phyloP scores from a whole-genome alignment of 495 filamentous ascomycete species.

The Penicillium cinerascens region DNA sequence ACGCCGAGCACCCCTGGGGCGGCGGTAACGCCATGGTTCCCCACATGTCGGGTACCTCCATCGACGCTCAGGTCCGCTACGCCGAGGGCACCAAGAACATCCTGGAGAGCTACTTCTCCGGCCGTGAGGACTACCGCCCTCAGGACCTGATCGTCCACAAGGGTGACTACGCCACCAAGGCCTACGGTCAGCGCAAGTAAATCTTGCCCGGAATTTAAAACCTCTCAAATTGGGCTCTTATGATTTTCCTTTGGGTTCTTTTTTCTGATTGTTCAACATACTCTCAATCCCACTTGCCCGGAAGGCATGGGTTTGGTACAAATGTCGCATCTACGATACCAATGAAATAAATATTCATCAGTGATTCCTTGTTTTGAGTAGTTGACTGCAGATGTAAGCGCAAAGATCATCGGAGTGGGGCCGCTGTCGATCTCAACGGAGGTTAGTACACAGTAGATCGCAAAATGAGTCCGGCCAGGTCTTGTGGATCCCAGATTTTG shows the following conservation, averaged over 20 bases:
- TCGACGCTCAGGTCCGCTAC: slow-evolving; percentile 96
- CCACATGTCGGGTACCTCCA: slow-evolving; percentile 96
- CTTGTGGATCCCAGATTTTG: not conserved
- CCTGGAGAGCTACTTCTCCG: slow-evolving; percentile 84
- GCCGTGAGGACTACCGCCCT: slow-evolving; percentile 78
- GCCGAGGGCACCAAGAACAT: slow-evolving; percentile 86
- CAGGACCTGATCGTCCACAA: slow-evolving; percentile 90
- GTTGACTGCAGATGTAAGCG: not conserved
- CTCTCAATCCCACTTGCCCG: slow-evolving; percentile 7
- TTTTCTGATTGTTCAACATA: slow-evolving; percentile 11
- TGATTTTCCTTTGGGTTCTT: slow-evolving; percentile 4
- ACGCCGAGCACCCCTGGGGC: slow-evolving; percentile 89
- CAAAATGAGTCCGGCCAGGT: not conserved
- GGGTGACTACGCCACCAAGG: slow-evolving; percentile 94
- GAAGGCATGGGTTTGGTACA: slow-evolving; percentile 14
- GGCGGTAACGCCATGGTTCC: slow-evolving; percentile 98
- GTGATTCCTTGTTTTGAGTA: not conserved
- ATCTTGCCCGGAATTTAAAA: slow-evolving; percentile 13
- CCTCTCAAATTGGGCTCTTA: not conserved
- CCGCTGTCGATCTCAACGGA: slow-evolving; percentile 3
- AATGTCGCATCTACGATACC: slow-evolving; percentile 28
- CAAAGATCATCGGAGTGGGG: slow-evolving; percentile 6
- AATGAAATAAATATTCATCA: slow-evolving; percentile 24
- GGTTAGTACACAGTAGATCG: not conserved
- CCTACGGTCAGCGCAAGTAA: slow-evolving; percentile 80